These are phyloP conservation scores for Suillus fuscotomentosus DNA, from an alignment of 768 basidiomycete genomes.

Conservation along the genomic window DNA sequence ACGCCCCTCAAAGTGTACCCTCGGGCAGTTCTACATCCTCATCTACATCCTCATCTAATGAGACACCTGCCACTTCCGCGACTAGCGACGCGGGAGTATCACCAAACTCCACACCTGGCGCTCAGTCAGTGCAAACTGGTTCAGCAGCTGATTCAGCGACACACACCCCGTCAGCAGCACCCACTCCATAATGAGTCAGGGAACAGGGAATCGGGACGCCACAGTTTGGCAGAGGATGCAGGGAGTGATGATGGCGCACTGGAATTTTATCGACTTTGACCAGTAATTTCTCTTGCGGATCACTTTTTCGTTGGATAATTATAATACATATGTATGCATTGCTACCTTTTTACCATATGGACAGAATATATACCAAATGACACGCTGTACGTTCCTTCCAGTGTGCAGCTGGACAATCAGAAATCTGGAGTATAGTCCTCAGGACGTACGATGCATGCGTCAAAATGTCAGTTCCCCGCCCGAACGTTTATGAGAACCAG, in stretches of 20 bases:
- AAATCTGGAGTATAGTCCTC: background rate
- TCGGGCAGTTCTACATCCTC: background rate
- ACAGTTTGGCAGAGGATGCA: background rate
- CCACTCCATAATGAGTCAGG: too few relatives aligned
- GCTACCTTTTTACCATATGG: background rate
- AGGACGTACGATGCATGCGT: too few relatives aligned
- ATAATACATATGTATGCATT: background rate
- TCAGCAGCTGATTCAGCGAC: too few relatives aligned
- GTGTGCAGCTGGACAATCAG: background rate
- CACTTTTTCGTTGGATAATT: background rate
- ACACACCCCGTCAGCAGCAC: too few relatives aligned
- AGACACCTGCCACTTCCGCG: background rate
- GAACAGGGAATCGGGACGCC: too few relatives aligned
- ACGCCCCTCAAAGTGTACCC: background rate
- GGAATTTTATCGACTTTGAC: background rate
- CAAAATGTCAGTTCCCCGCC: background rate
- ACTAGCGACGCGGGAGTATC: too few relatives aligned
- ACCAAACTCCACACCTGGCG: too few relatives aligned
- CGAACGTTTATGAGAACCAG: constrained; percentile 44
- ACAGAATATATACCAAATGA: background rate
- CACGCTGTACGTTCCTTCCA: background rate
- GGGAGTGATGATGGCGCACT: background rate
- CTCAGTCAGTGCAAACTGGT: too few relatives aligned
- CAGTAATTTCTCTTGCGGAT: background rate
- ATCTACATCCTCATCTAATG: background rate